phyloP scores from a whole-genome alignment of 1,284 basidiomycete species.

The Trichosporon faecale region DNA sequence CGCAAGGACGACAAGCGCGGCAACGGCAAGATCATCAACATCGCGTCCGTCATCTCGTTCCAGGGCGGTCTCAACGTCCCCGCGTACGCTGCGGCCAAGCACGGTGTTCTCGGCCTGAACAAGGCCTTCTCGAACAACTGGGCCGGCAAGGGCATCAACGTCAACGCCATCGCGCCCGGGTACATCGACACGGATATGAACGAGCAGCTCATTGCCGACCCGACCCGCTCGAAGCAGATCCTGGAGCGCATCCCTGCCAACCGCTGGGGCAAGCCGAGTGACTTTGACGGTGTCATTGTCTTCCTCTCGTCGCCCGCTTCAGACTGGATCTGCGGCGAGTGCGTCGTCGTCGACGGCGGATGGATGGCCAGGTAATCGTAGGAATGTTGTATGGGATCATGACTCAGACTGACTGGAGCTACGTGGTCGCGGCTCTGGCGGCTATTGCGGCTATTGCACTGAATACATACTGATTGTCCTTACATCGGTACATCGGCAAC shows the following conservation, averaged over 20 bases:
- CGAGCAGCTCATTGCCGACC: conserved; percentile 51
- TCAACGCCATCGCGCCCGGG: conserved; percentile 83
- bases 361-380: conserved; percentile 46
- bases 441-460: too few species aligned
- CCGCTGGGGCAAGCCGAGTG: conserved; percentile 80
- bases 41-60: conserved; percentile 52
- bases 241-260: conserved; percentile 88
- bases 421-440: too few species aligned
- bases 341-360: conserved; percentile 51
- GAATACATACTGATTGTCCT: background rate
- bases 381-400: background rate
- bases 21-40: conserved; percentile 55
- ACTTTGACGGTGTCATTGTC: conserved; percentile 87
- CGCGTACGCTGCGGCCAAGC: conserved; percentile 84
- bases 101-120: conserved; percentile 75
- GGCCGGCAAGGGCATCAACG: conserved; percentile 78
- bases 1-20: conserved; percentile 33
- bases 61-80: conserved; percentile 73
- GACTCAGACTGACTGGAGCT: background rate
- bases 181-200: conserved; percentile 80
- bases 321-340: conserved; percentile 86
- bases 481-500: too few species aligned
- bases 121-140: conserved; percentile 62
- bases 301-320: conserved; percentile 83
- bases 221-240: conserved; percentile 68